Conservation (phyloP, 768 basidiomycete genomes). For the Collybia sp. region DNA sequence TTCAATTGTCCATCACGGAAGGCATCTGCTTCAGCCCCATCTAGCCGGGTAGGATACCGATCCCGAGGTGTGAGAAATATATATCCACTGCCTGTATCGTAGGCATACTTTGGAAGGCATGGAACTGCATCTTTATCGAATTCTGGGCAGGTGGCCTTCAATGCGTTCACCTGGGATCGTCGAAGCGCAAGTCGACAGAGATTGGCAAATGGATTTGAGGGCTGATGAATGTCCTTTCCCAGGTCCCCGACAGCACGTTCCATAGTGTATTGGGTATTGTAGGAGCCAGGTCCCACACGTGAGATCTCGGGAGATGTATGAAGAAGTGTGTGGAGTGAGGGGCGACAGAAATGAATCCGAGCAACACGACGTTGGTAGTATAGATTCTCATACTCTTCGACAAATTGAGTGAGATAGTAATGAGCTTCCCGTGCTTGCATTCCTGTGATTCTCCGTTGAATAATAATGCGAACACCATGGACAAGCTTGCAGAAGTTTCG, state of each 20-base stretch:
- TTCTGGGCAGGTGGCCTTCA: constrained; percentile 9
- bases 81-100: too few relatives aligned
- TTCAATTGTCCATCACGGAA: neutral
- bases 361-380: too few relatives aligned
- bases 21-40: neutral
- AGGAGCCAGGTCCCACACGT: constrained; percentile 14
- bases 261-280: constrained; percentile 22
- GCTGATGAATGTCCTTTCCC: constrained; percentile 18
- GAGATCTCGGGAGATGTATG: constrained; percentile 19
- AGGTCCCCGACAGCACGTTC: constrained; percentile 21
- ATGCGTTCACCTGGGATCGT: constrained; percentile 10
- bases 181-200: constrained; percentile 16
- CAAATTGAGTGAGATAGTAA: neutral
- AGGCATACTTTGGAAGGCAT: too few relatives aligned
- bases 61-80: neutral
- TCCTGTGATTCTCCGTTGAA: constrained; percentile 4
- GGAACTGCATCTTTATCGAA: neutral
- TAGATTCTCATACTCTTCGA: neutral
- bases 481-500: constrained; percentile 10
- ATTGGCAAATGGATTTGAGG: constrained; percentile 17
- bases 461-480: constrained; percentile 4
- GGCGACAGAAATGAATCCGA: constrained; percentile 23
- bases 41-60: neutral
- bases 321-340: constrained; percentile 17
- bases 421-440: constrained; percentile 2